phyloP scores from a whole-genome alignment of 768 basidiomycete species.

The Collybia mongolica region DNA sequence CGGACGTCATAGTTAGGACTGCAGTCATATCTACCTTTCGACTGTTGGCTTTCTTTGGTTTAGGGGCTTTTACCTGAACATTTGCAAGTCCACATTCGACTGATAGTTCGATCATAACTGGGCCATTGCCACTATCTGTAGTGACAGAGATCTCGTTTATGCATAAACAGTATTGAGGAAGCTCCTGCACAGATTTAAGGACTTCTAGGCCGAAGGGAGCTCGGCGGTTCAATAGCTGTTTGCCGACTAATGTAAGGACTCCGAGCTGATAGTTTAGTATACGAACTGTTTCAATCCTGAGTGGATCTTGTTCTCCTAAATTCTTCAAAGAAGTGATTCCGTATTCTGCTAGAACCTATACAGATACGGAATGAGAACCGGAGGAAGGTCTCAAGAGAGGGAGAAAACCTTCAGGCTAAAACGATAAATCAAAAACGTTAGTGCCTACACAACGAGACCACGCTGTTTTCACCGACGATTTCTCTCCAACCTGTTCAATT shows the following conservation, averaged over 20 bases:
- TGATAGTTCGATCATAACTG: slow-evolving; percentile 56
- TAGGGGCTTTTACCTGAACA: slow-evolving; percentile 22
- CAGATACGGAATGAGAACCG: too few species aligned
- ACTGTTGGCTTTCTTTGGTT: slow-evolving; percentile 43
- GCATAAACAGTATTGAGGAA: slow-evolving; percentile 63
- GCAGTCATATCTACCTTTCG: slow-evolving; percentile 60
- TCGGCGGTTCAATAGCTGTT: slow-evolving; percentile 70
- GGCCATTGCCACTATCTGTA: slow-evolving; percentile 43
- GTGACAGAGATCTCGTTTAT: slow-evolving; percentile 46
- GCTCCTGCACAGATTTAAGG: slow-evolving; percentile 53
- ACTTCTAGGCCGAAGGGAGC: slow-evolving; percentile 75
- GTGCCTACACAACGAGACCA: not conserved
- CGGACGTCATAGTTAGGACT: slow-evolving; percentile 75
- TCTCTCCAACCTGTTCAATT: slow-evolving; percentile 88
- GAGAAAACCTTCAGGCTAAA: slow-evolving; percentile 12
- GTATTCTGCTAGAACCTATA: slow-evolving; percentile 72
- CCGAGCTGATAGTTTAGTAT: not conserved
- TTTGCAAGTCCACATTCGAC: slow-evolving; percentile 56
- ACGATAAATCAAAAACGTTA: not conserved
- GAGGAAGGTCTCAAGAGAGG: not conserved
- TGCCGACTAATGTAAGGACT: not conserved
- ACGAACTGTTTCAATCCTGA: slow-evolving; percentile 62
- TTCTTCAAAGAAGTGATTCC: slow-evolving; percentile 63
- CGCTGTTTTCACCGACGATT: slow-evolving; percentile 58
- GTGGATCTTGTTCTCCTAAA: slow-evolving; percentile 54